These are phyloP conservation scores for Pichia heedii DNA, from an alignment of 805 yeast genomes.

Conservation along the genomic window DNA sequence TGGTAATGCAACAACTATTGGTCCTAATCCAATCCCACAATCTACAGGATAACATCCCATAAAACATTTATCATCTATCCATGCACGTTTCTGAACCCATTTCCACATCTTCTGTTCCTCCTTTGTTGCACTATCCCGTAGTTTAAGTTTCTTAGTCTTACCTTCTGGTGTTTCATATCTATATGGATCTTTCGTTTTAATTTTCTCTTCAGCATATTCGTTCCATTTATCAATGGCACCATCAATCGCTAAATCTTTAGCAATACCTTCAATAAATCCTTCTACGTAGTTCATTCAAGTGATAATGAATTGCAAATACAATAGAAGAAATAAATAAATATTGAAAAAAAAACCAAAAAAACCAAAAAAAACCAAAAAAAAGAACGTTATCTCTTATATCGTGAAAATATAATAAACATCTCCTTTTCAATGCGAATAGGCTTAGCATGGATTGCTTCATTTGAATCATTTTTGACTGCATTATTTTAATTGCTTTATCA, in stretches of 20 bases:
- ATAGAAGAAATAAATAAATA: too few species aligned
- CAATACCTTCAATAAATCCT: conserved; percentile 10
- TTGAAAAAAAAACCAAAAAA: too few species aligned
- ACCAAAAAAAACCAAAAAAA: too few species aligned
- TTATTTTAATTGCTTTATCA: too few species aligned
- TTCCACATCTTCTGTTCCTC: conserved; percentile 66
- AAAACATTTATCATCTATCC: conserved; percentile 80
- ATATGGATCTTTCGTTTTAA: conserved; percentile 60
- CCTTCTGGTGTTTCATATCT: conserved; percentile 44
- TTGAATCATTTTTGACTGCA: too few species aligned
- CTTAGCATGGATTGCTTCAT: too few species aligned
- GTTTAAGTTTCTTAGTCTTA: conserved; percentile 43
- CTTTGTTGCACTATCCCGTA: conserved; percentile 50
- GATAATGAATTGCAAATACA: background rate
- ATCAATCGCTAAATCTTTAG: conserved; percentile 9
- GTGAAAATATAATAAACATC: too few species aligned
- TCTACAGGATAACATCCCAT: conserved; percentile 70
- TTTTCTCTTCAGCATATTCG: conserved; percentile 56
- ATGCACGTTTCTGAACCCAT: conserved; percentile 63
- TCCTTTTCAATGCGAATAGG: too few species aligned
- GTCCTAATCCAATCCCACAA: conserved; percentile 73
- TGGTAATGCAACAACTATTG: conserved; percentile 59
- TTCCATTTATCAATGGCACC: conserved; percentile 47
- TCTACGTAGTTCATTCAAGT: background rate
- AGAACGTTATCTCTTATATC: too few species aligned